phyloP scores from a whole-genome alignment of 108 stramenopile species.

The Skeletonema costatum region DNA sequence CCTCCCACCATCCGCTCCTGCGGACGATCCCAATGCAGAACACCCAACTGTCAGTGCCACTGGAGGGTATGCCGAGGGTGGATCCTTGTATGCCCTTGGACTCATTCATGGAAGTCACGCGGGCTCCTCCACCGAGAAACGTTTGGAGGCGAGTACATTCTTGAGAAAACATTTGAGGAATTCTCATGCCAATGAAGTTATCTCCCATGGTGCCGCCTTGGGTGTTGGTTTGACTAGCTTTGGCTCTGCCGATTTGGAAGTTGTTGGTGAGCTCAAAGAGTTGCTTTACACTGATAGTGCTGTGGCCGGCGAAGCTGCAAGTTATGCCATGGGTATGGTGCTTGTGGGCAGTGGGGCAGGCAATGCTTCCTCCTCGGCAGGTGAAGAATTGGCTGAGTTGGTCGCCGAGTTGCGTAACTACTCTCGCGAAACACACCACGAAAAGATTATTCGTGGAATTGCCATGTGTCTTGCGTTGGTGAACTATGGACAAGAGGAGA shows the following conservation, averaged over 20 bases:
- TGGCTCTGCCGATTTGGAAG: conserved; percentile 83
- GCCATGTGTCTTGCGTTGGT: conserved; percentile 95
- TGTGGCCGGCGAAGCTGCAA: conserved; percentile 98
- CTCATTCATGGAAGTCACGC: conserved; percentile 94
- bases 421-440: conserved; percentile 96
- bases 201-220: conserved; percentile 98
- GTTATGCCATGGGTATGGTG: conserved; percentile 97
- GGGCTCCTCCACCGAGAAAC: conserved; percentile 83
- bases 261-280: conserved; percentile 92
- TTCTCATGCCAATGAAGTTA: conserved; percentile 92
- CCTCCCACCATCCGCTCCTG: conserved; percentile 84
- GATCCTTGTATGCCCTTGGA: conserved; percentile 96
- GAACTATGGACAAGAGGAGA: conserved; percentile 96
- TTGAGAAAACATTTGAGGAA: conserved; percentile 77
- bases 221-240: conserved; percentile 97
- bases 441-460: conserved; percentile 98
- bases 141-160: conserved; percentile 78
- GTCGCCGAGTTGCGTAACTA: conserved; percentile 93
- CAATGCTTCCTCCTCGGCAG: conserved; percentile 58
- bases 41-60: conserved; percentile 64
- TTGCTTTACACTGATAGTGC: conserved; percentile 96
- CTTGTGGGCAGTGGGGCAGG: conserved; percentile 93
- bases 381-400: conserved; percentile 77
- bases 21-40: conserved; percentile 48
- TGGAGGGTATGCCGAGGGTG: conserved; percentile 95